Evolutionary conservation across 345 rosid genomes (phyloP), one percentile per base, ranked within the genome.

Genomic region (Raphanus sativus): DNA sequence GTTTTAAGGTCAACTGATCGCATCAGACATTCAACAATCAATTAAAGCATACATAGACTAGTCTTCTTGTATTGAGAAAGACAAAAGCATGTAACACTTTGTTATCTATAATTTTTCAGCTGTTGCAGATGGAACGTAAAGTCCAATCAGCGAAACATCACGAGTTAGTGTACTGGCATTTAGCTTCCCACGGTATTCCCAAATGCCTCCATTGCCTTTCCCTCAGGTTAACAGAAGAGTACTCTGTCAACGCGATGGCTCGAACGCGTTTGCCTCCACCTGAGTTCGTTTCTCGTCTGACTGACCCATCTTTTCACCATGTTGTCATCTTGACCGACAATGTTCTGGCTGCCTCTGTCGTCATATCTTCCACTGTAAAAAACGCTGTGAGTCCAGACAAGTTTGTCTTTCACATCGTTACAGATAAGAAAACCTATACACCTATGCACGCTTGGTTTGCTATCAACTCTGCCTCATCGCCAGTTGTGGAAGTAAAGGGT

Each of bases 401-500:
- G 26, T 80, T 91, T 42, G 98, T 90, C 45, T 91, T 94, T 77
- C 98, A 91, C 45, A 80, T 94, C 26, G 87, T 94, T 82, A 91
- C 98, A 12, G 97, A 94, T 82, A 91, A 90, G 86, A 94, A 94
- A 84, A 94, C 98, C 3, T 91, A 91, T 82, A 85, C 91, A 13
- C 86, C 97, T 0, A 94, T 94, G 98, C 94, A 94, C 77, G 90
- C 98, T 45, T 91, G 98, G 98, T 94, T 94, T 84, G 96, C 96
- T 61, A 84, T 85, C 12, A 88, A 90, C 86, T 80, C 92, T 79
- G 73, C 87, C 24, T 75, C 82, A 40, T 84, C 94, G 13, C 91
- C 85, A 0, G 91, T 85, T 45, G 91, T 91, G 54, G 98, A 94
- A 89, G 91, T 91, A 13, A 94, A 91, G 84, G 98, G 98, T 28